Evolutionary conservation across 345 rosid genomes (phyloP), one percentile per base, ranked within the genome.

Genomic region (Boechera divaricarpa): DNA sequence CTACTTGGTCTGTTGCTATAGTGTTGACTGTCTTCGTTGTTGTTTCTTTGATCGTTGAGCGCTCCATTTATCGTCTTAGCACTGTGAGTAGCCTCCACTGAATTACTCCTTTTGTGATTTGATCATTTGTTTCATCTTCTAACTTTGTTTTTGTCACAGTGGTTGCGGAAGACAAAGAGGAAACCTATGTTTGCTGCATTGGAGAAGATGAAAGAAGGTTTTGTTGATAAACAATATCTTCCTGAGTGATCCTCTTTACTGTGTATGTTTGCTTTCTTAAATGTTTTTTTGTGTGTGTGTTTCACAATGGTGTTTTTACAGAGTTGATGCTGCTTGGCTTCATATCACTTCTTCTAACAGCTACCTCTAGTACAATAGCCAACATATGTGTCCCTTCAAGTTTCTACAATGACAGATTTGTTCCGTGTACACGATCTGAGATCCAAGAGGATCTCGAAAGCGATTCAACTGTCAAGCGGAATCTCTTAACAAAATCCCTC

Each of bases 291-390:
- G 0, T 28, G 11, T 56, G 13, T 31, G 11, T 56, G 13, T 31
- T 10, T 54, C 7, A 4, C 3, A 39, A 39, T 39, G n/a, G 5
- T 44, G 0, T 49, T 12, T 41, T 28, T 3, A 8, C 87, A 95
- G 98, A 95, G 86, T 81, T 95, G 89, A 95, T 92, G 99, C 87
- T 95, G 81, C 99, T 92, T 56, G 98, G 98, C 29, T 95, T 95
- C 85, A 95, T 95, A 67, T 95, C 99, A 76, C 97, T 95, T 72
- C 86, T 95, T 72, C 83, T 95, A 28, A 87, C 96, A 49, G 98
- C 99, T 52, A 86, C 91, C 39, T 95, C 99, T 2, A 85, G 89
- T 75, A 61, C 82, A 26, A 95, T 95, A 81, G 85, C 99, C 69
- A 86, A 86, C 81, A 88, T 91, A 24, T 95, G 99, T 80, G 85